Base-by-base conservation (phyloP, 2,329 filamentous ascomycete species). In the Geoglossum cookeanum region DNA sequence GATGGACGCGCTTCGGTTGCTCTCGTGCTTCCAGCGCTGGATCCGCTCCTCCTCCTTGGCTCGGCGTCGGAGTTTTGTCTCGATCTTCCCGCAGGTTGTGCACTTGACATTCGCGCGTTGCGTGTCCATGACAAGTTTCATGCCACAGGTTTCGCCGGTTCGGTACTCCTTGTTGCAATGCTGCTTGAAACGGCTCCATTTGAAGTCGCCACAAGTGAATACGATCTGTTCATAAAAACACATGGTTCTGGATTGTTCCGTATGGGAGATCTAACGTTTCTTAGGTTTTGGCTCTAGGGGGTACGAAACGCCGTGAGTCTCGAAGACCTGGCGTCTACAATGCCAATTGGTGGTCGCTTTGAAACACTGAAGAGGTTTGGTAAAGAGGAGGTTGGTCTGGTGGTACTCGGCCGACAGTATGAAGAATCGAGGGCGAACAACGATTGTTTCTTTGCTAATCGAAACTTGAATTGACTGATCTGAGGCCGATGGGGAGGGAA, bases 81-180 rank as follows among this genome's bases (percentile, higher is more conserved):
- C 84, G 63, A 90, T 88, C 71, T 92, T 89, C 66, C 88, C 83
- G 73, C 91, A 97, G 61, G 89, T 76, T 68, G 85, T 87, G 76
- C 91, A 97, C 64, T 80, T 79, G 57, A 79, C 78, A 48, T 69
- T 64, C 57, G 84, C 75, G 59, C 75, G 74, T 61, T 80, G 75
- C 30, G 87, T 90, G 64, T 80, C 74, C 74, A 85, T 89, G 67
- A 95, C 83, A 62, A 95, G 79, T 73, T 88, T 94, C 73, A 95
- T 84, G 60, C 91, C 91, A 72, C 91, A 97, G 42, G 91, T 96
- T 76, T 97, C 91, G 65, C 91, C 91, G 63, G 87, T 95, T 62
- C 91, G 86, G 74, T 94, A 94, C 70, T 96, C 91, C 71, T 88
- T 89, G 70, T 85, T 84, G 78, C 91, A 97, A 69, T 94, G 90